These are phyloP conservation scores for Solanum bulbocastanum DNA, from an alignment of 257 asterid species.

Conservation along the genomic window DNA sequence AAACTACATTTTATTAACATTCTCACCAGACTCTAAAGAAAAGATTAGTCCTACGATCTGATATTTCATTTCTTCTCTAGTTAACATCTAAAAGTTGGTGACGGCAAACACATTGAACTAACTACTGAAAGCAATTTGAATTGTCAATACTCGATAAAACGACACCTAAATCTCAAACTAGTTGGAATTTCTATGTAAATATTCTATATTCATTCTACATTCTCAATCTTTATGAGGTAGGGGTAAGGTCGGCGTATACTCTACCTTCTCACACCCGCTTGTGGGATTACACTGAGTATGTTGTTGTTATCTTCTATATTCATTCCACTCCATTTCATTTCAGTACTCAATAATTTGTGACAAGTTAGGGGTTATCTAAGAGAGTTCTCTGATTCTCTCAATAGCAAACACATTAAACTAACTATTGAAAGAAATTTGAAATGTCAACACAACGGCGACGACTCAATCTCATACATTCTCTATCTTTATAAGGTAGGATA, in stretches of 20 bases:
- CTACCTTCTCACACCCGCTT: background rate
- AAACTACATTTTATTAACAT: background rate
- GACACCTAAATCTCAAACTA: background rate
- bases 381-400: background rate
- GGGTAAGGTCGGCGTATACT: background rate
- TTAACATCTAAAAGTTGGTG: background rate
- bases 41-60: background rate
- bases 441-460: background rate
- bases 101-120: background rate
- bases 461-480: background rate
- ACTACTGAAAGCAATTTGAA: background rate
- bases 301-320: background rate
- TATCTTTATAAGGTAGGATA: background rate
- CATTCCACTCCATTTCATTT: background rate
- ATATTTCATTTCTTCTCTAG: background rate
- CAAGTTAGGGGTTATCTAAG: background rate
- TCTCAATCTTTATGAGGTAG: background rate
- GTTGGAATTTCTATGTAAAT: background rate
- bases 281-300: background rate
- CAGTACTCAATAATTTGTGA: background rate
- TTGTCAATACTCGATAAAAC: background rate
- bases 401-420: background rate
- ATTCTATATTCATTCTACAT: background rate
- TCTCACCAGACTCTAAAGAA: background rate
- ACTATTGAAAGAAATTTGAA: background rate